A percentile compares a stretch with the other conserved stretches of the same genome.
Conservation (phyloP, 176 grass and related monocot genomes). For the Dactylis glomerata region DNA sequence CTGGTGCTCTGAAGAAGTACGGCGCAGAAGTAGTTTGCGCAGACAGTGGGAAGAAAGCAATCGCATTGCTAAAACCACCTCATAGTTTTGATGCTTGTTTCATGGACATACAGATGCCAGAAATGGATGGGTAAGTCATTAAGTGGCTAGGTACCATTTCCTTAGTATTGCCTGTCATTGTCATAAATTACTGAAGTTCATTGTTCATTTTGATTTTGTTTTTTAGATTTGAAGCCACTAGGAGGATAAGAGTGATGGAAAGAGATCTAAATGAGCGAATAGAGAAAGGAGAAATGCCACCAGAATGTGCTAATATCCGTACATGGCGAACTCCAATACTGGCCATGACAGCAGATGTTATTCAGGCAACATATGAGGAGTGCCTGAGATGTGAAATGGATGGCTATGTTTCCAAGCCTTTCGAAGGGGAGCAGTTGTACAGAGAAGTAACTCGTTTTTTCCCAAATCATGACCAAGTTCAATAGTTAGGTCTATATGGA, state of each 20-base stretch:
- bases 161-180: conserved; percentile 2
- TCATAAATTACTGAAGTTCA: neutral
- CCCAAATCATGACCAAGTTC: conserved; percentile 56
- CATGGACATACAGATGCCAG: conserved; percentile 99
- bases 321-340: conserved; percentile 90
- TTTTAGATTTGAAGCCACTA: conserved; percentile 93
- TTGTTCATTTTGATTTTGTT: conserved; percentile 15
- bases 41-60: conserved; percentile 75
- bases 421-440: conserved; percentile 97
- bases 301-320: conserved; percentile 41
- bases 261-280: conserved; percentile 67
- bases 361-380: conserved; percentile 95
- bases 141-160: conserved; percentile 4
- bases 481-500: conserved; percentile 57
- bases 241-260: conserved; percentile 81
- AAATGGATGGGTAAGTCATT: conserved; percentile 87
- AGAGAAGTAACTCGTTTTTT: conserved; percentile 95
- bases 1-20: conserved; percentile 91
- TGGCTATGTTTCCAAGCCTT: conserved; percentile 97
- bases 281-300: conserved; percentile 44
- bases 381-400: conserved; percentile 87
- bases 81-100: conserved; percentile 98
- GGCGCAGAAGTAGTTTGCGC: conserved; percentile 78
- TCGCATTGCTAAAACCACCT: conserved; percentile 66
- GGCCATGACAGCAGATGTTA: conserved; percentile 98